Percentiles rank a stretch among this genome's conserved stretches.
Evolutionary conservation across 2,329 filamentous ascomycete species (phyloP).

Genomic region (Lasiodiplodia theobromae): DNA sequence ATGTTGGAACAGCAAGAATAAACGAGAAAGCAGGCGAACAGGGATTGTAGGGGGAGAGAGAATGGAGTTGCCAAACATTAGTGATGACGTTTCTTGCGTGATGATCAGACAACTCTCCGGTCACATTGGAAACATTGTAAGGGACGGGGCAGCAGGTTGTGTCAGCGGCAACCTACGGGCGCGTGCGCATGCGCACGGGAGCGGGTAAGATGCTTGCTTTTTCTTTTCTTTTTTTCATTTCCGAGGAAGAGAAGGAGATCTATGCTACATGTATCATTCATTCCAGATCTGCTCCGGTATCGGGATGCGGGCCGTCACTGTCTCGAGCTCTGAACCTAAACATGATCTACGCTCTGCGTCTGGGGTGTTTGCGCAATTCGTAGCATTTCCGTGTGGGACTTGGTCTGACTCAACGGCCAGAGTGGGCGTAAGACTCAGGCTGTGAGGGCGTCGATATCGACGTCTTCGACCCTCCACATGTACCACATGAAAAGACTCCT

Average conservation of each 20-base stretch:
- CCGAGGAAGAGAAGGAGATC: not conserved
- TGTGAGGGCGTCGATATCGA: slow-evolving; percentile 67
- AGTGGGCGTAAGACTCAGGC: not conserved
- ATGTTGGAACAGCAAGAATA: not conserved
- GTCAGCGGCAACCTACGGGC: not conserved
- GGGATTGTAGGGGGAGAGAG: not conserved
- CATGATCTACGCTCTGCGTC: not conserved
- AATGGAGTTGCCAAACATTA: not conserved
- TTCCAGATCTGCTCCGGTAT: not conserved
- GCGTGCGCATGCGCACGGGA: not conserved
- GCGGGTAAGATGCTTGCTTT: not conserved
- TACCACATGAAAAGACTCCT: slow-evolving; percentile 98
- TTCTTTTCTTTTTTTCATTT: not conserved
- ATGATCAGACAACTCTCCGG: not conserved
- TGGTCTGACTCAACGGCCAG: not conserved
- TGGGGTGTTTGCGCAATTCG: not conserved
- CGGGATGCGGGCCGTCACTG: not conserved
- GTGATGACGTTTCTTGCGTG: slow-evolving; percentile 1
- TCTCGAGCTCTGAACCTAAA: not conserved
- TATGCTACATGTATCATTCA: slow-evolving; percentile 2
- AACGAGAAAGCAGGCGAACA: not conserved
- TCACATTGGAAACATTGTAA: slow-evolving; percentile 2
- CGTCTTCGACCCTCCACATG: slow-evolving; percentile 89
- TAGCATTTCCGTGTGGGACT: not conserved
- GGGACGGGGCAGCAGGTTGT: not conserved